Base-by-base conservation (phyloP, 495 filamentous ascomycete species). In the Neurospora sp. region DNA sequence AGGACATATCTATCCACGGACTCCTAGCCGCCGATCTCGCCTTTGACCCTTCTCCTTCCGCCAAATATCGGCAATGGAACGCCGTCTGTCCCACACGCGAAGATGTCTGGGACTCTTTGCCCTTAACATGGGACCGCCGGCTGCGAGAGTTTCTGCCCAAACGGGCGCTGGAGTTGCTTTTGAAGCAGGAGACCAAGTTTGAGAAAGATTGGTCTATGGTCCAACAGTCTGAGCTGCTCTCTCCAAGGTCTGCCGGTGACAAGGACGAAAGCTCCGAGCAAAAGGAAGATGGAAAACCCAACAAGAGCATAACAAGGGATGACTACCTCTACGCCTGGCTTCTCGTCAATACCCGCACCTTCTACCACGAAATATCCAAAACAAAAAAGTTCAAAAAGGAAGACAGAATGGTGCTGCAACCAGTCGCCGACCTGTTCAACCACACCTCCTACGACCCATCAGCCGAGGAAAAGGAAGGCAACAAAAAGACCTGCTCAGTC, bases 371-470 rank as follows among this genome's bases (percentile, higher is more conserved):
- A n/a, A 84, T 83, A 24, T 82, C 85, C 2, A 83, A 80, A 5
- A 80, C 84, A 69, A 86, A 90, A 71, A 69, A 21, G n/a, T 86
- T 88, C 0, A 78, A 84, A 36, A 83, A 81, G 2, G 91, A 92
- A 77, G 91, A 96, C 80, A 88, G 89, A 69, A 92, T 96, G 89
- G 92, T 89, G 1, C 81, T 97, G 74, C 88, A 92, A 81, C 94
- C 94, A 2, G 93, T 96, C 73, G 89, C 93, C 4, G 94, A 97
- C 82, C 90, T 94, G 73, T 93, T 97, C 82, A 97, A 97, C 79
- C 94, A 96, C 79, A 66, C 79, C 70, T 66, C 54, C 1, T 66
- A 66, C 28, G 54, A 66, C 15, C 24, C 54, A 66, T 66, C 54
- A 8, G 83, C 85, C 2, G 88, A 91, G 76, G 80, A 81, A 3